Evolutionary conservation across 805 yeast genomes (phyloP).

Genomic region (Saccharomycopsis sp.): DNA sequence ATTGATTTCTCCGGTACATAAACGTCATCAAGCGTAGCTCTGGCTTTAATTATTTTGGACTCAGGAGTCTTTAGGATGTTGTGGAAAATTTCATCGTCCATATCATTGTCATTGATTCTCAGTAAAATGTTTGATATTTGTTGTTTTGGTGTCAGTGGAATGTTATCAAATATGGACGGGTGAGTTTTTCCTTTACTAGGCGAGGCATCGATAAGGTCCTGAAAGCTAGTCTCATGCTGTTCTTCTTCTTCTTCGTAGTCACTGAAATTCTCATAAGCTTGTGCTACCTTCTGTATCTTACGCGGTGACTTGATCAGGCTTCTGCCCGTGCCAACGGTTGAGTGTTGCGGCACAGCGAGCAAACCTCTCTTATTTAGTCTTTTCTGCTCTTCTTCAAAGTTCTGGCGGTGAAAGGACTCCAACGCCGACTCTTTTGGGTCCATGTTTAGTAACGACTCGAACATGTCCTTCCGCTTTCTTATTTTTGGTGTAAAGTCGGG

Average conservation of each 20-base stretch:
- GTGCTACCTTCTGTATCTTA: not conserved
- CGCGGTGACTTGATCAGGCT: not conserved
- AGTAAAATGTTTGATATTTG: not conserved
- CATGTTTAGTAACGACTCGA: conserved; percentile 5
- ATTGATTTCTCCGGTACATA: not conserved
- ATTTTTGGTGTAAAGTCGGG: conserved; percentile 20
- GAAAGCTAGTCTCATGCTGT: not conserved
- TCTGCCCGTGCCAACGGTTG: conserved; percentile 1
- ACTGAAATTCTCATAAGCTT: not conserved
- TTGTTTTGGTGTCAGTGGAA: not conserved
- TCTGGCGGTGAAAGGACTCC: not conserved
- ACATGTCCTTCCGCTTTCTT: conserved; percentile 15
- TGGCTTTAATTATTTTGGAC: conserved; percentile 1
- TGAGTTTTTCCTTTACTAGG: not conserved
- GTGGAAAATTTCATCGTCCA: not conserved
- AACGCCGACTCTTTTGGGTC: not conserved
- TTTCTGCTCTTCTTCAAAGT: not conserved
- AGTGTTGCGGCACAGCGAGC: not conserved
- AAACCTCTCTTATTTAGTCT: not conserved
- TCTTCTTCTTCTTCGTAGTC: not conserved
- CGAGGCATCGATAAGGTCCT: not conserved
- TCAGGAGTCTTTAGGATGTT: conserved; percentile 12
- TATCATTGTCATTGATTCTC: not conserved
- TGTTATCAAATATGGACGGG: not conserved
- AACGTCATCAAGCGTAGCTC: conserved; percentile 4